Conservation (phyloP, 1,139 yeast species). For the Pichia sp. region DNA sequence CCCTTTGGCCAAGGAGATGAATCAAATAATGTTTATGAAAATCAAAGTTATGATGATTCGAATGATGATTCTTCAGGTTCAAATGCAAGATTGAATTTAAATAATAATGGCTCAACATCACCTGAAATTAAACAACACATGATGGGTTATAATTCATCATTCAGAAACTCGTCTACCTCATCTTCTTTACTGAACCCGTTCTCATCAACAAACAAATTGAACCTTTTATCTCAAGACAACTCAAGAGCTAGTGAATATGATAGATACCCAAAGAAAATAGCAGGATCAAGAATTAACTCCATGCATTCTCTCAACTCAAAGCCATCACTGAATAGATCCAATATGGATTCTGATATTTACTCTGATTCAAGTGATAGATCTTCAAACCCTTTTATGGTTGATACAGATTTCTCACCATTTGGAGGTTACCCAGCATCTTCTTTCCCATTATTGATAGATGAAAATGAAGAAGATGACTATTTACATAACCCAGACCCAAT, state of each 20-base stretch:
- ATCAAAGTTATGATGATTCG: slow-evolving; percentile 24
- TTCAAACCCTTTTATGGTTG: slow-evolving; percentile 28
- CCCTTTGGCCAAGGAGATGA: slow-evolving; percentile 28
- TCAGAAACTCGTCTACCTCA: slow-evolving; percentile 23
- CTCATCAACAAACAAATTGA: slow-evolving; percentile 22
- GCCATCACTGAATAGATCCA: slow-evolving; percentile 13
- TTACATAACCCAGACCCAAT: slow-evolving; percentile 91
- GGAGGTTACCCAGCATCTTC: slow-evolving; percentile 91
- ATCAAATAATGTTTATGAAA: slow-evolving; percentile 24
- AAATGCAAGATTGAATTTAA: slow-evolving; percentile 1
- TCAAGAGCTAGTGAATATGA: slow-evolving; percentile 24
- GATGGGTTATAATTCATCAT: slow-evolving; percentile 21
- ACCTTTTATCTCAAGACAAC: slow-evolving; percentile 5
- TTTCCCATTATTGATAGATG: slow-evolving; percentile 80
- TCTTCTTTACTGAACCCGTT: slow-evolving; percentile 26
- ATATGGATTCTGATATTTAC: slow-evolving; percentile 13
- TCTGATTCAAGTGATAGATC: slow-evolving; percentile 19
- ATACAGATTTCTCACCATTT: slow-evolving; percentile 67
- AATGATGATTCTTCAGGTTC: not conserved
- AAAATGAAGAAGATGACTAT: slow-evolving; percentile 87
- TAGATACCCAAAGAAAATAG: slow-evolving; percentile 30
- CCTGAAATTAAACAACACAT: slow-evolving; percentile 21
- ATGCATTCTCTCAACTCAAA: slow-evolving; percentile 29
- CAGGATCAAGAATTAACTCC: slow-evolving; percentile 32
- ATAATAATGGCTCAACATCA: slow-evolving; percentile 8